Percentiles rank a stretch among this genome's conserved stretches.
phyloP scores from a whole-genome alignment of 2,329 filamentous ascomycete species.

The Colletotrichum falcatum region DNA sequence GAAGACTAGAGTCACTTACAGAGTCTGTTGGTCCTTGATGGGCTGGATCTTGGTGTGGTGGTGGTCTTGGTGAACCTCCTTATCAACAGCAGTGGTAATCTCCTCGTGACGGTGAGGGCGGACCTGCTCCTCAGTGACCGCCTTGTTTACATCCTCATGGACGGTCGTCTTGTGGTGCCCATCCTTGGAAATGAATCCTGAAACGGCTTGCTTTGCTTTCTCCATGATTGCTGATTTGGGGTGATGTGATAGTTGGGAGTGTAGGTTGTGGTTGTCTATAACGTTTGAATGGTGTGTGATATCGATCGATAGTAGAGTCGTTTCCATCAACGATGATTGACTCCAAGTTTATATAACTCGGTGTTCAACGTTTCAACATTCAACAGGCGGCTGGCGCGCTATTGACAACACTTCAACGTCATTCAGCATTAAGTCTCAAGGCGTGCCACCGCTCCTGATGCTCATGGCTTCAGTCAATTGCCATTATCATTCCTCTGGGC shows the following conservation, averaged over 20 bases:
- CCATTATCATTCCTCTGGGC: background rate
- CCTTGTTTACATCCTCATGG: slow-evolving; percentile 71
- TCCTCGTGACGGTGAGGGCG: slow-evolving; percentile 72
- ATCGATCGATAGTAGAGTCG: background rate
- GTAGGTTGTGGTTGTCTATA: background rate
- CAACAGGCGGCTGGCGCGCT: background rate
- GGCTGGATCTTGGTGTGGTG: slow-evolving; percentile 79
- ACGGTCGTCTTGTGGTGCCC: slow-evolving; percentile 79
- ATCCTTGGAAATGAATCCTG: slow-evolving; percentile 69
- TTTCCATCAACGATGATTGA: background rate
- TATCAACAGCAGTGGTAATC: slow-evolving; percentile 72
- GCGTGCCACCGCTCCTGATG: background rate
- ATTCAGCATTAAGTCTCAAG: background rate
- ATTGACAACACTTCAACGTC: background rate
- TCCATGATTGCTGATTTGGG: slow-evolving; percentile 62
- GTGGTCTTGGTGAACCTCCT: slow-evolving; percentile 78
- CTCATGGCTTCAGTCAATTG: background rate
- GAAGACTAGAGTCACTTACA: slow-evolving; percentile 54
- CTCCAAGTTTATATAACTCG: background rate
- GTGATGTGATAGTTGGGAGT: background rate
- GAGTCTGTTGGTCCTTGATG: slow-evolving; percentile 54
- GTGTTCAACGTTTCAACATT: background rate
- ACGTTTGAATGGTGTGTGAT: background rate
- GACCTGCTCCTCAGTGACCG: slow-evolving; percentile 71
- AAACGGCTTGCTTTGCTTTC: slow-evolving; percentile 72